These are phyloP conservation scores for Saccharomyces hybrid DNA, from an alignment of 1,139 yeast species.

Conservation along the genomic window DNA sequence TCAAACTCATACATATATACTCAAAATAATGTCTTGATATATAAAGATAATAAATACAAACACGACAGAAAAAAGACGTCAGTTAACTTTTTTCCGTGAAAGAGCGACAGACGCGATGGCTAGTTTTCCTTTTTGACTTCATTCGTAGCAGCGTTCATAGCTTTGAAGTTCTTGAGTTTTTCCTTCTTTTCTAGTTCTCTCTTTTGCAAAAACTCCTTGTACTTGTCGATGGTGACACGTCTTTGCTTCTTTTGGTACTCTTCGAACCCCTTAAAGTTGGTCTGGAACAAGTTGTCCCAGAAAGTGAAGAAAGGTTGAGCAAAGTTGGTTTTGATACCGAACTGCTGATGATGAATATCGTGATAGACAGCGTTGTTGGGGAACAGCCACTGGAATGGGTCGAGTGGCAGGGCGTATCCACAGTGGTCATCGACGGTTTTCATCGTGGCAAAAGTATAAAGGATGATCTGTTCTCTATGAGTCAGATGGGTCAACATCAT, in stretches of 20 bases:
- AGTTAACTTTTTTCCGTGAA: too few species aligned
- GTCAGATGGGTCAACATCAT: conserved; percentile 52
- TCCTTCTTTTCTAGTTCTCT: conserved; percentile 27
- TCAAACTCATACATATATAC: not conserved
- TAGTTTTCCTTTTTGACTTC: conserved; percentile 8
- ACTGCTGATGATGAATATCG: conserved; percentile 93
- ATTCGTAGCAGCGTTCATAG: conserved; percentile 6
- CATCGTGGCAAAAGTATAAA: conserved; percentile 82
- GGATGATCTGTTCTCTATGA: conserved; percentile 65
- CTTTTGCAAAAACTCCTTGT: conserved; percentile 50
- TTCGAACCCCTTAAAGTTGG: conserved; percentile 62
- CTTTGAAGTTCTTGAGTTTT: conserved; percentile 7
- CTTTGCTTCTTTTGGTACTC: conserved; percentile 50
- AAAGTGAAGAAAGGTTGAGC: conserved; percentile 95
- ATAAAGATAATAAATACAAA: not conserved
- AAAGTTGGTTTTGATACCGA: conserved; percentile 88
- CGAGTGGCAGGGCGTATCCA: conserved; percentile 87
- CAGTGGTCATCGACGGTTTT: conserved; percentile 98
- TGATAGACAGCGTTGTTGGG: conserved; percentile 95
- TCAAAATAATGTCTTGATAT: not conserved
- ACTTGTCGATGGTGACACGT: conserved; percentile 51
- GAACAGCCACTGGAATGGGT: conserved; percentile 78
- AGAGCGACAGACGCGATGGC: conserved; percentile 6
- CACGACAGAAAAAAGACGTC: not conserved
- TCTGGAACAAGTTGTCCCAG: conserved; percentile 73